Evolutionary conservation across 2,329 filamentous ascomycete species (phyloP), one percentile per base, ranked within the genome.

Genomic region (Alternaria sp.): DNA sequence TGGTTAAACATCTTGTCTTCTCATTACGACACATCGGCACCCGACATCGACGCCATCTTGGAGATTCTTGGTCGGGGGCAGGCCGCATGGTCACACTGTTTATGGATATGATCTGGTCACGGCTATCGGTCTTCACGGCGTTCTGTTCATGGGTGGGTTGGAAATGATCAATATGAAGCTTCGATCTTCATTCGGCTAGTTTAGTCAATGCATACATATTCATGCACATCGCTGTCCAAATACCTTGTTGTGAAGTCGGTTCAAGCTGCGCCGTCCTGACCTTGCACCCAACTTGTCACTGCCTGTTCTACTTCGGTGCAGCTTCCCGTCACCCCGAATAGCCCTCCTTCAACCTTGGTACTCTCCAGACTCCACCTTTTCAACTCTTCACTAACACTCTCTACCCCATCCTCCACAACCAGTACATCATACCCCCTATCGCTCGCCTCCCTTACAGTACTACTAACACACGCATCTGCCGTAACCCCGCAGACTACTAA

Each of bases 1-100:
- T 87, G 91, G 91, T 87, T 94, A 91, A 88, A 75, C 76, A 54
- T 59, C 58, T 66, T 46, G 42, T 69, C 57, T 61, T 61, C 52
- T 59, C 52, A 63, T 67, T 57, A 64, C 62, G 59, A 51, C 51
- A 53, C 59, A 44, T 61, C 44, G 52, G 46, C 47, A 14, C 54
- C 49, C 60, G 65, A 52, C 44, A 54, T 54, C 59, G 55, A 59
- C 54, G 38, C 30, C 60, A 44, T 34, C 56, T 57, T 34, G 51
- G 49, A 38, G 55, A 48, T 55, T 57, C 44, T 66, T 62, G 57
- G 65, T 65, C 47, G 54, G 60, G 44, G 59, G 56, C 61, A 61
- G 61, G 48, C 61, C 61, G 55, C 54, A 64, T 59, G 64, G 58
- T 69, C 65, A 63, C 61, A 62, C 59, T 67, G 64, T 68, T 73